A percentile compares a stretch with the other conserved stretches of the same genome.
Evolutionary conservation across 345 rosid genomes (phyloP).

Genomic region (Chamaenerion angustifolium): DNA sequence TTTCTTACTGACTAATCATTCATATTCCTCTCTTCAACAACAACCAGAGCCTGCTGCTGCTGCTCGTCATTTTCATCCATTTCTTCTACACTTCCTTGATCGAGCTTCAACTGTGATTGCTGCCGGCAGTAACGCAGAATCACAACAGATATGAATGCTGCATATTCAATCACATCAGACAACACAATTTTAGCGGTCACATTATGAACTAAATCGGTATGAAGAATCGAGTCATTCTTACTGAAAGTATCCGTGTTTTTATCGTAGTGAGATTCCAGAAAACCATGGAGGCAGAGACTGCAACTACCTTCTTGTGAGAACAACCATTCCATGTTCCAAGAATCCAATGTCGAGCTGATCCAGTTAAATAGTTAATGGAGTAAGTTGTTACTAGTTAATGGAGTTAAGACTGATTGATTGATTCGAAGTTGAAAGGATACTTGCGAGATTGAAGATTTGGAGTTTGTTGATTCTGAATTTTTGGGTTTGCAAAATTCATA

Average conservation of each 20-base stretch:
- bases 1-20: slow-evolving; percentile 1
- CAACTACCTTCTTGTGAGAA: slow-evolving; percentile 78
- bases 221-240: slow-evolving; percentile 6
- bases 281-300: slow-evolving; percentile 58
- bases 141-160: slow-evolving; percentile 73
- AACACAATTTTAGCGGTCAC: background rate
- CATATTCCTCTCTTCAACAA: slow-evolving; percentile 7
- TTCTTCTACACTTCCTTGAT: slow-evolving; percentile 18
- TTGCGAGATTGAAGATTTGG: too few relatives aligned
- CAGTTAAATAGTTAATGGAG: slow-evolving; percentile 16
- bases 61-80: slow-evolving; percentile 13
- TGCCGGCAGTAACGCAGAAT: slow-evolving; percentile 49
- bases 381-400: too few relatives aligned
- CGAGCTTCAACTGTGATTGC: slow-evolving; percentile 19
- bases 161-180: slow-evolving; percentile 7
- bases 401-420: too few relatives aligned
- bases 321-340: slow-evolving; percentile 62
- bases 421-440: too few relatives aligned
- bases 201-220: background rate
- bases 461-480: too few relatives aligned
- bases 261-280: slow-evolving; percentile 85
- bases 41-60: slow-evolving; percentile 32
- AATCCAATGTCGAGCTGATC: slow-evolving; percentile 24
- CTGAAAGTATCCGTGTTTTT: slow-evolving; percentile 71
- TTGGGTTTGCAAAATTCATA: too few relatives aligned